These are phyloP conservation scores for Fusarium sp. DNA, from an alignment of 2,329 filamentous ascomycete genomes.

Conservation along the genomic window DNA sequence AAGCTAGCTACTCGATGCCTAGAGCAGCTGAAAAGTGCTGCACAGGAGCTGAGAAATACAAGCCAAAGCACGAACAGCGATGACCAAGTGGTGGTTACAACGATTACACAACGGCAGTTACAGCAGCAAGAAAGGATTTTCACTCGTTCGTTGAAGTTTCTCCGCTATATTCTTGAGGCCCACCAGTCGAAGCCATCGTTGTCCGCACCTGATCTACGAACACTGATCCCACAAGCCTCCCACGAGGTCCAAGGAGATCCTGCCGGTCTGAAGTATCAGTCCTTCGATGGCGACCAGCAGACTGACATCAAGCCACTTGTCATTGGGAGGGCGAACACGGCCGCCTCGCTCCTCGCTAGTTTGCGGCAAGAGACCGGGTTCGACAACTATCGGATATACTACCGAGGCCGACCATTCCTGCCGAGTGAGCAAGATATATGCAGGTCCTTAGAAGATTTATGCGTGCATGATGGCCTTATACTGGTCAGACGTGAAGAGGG, in stretches of 20 bases:
- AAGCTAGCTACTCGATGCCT: conserved; percentile 79
- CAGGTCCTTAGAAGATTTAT: conserved; percentile 73
- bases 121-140: conserved; percentile 67
- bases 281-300: conserved; percentile 69
- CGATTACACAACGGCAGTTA: conserved; percentile 57
- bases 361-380: conserved; percentile 77
- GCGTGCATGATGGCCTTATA: conserved; percentile 70
- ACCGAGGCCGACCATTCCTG: conserved; percentile 71
- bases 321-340: conserved; percentile 77
- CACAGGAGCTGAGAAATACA: conserved; percentile 60
- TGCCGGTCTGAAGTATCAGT: conserved; percentile 77
- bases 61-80: conserved; percentile 56
- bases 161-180: conserved; percentile 72
- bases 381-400: conserved; percentile 77
- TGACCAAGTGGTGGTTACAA: conserved; percentile 63
- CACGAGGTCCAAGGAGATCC: conserved; percentile 68
- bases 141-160: conserved; percentile 72
- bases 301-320: conserved; percentile 69
- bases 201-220: conserved; percentile 65
- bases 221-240: conserved; percentile 61
- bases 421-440: conserved; percentile 67
- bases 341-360: conserved; percentile 72
- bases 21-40: conserved; percentile 71
- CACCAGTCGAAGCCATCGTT: conserved; percentile 70
- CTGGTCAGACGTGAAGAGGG: conserved; percentile 70